phyloP scores from a whole-genome alignment of 352 stramenopile genomes.

The Pythium phragmiticola region DNA sequence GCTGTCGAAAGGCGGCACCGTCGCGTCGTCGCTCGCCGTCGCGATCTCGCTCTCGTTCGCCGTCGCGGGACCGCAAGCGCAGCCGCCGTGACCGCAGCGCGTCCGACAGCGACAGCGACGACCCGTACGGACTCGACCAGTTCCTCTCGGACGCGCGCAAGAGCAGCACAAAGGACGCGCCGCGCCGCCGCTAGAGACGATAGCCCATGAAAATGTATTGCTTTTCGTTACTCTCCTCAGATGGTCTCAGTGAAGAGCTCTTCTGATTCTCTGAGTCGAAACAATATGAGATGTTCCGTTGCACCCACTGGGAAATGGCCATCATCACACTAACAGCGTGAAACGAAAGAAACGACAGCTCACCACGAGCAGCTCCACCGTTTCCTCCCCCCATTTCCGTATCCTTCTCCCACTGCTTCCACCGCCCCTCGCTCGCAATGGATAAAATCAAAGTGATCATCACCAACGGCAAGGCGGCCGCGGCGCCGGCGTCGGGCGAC shows the following conservation, averaged over 20 bases:
- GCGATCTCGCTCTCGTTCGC: constrained; percentile 34
- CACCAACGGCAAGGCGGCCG: constrained; percentile 45
- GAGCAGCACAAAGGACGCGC: constrained; percentile 23
- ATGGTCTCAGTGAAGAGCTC: constrained; percentile 5
- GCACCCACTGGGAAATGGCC: constrained; percentile 12
- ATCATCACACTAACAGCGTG: constrained; percentile 5
- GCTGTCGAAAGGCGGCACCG: background rate
- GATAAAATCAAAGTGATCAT: constrained; percentile 83
- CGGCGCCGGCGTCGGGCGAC: constrained; percentile 14
- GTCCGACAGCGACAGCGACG: constrained; percentile 50
- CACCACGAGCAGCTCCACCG: background rate
- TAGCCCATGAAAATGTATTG: constrained; percentile 7
- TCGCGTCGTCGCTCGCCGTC: constrained; percentile 33
- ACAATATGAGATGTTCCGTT: constrained; percentile 13
- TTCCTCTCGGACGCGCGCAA: constrained; percentile 76
- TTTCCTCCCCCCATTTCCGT: background rate
- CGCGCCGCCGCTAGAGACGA: constrained; percentile 13
- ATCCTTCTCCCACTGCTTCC: background rate
- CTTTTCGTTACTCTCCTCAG: constrained; percentile 5
- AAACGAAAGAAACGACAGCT: constrained; percentile 12
- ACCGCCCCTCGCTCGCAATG: constrained; percentile 29
- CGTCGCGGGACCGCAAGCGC: constrained; percentile 45
- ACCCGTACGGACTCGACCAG: constrained; percentile 85
- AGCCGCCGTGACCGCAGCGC: constrained; percentile 43
- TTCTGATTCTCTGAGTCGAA: constrained; percentile 7